phyloP scores from a whole-genome alignment of 23 red algal species.

The Gracilaria gracilis region DNA sequence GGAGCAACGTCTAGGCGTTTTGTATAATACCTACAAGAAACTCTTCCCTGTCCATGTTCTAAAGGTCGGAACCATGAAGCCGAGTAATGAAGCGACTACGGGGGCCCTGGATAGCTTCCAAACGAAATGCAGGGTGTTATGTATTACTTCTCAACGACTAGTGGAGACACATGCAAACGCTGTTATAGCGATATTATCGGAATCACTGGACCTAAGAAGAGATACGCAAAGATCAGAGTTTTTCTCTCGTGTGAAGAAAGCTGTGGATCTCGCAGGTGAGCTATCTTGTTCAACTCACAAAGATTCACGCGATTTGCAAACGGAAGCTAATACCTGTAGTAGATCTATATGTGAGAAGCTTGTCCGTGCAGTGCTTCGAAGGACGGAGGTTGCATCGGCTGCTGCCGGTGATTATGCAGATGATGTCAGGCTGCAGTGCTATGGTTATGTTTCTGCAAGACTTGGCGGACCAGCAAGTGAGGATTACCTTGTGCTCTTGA shows the following conservation, averaged over 20 bases:
- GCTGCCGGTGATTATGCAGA: neutral
- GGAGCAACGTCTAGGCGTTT: conserved; percentile 2
- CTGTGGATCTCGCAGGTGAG: conserved; percentile 27
- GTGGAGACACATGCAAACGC: conserved; percentile 19
- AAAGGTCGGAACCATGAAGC: neutral
- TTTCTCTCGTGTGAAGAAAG: conserved; percentile 50
- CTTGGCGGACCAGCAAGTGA: conserved; percentile 16
- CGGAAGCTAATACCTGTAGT: neutral
- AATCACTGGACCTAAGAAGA: conserved; percentile 32
- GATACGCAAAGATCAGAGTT: conserved; percentile 20
- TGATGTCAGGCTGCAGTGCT: conserved; percentile 59
- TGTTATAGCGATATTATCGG: conserved; percentile 26
- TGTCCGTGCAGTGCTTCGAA: conserved; percentile 44
- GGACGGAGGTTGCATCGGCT: conserved; percentile 44
- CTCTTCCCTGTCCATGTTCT: neutral
- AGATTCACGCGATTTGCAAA: neutral
- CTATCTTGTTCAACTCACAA: neutral
- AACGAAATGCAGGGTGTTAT: conserved; percentile 34
- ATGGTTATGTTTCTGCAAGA: conserved; percentile 50
- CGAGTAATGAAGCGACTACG: neutral
- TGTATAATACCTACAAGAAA: neutral
- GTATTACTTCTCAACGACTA: conserved; percentile 32
- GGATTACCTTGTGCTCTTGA: conserved; percentile 23
- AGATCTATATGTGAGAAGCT: conserved; percentile 58
- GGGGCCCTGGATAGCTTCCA: conserved; percentile 35